Evolutionary conservation across 164 flowering plant genomes (phyloP).

Genomic region (Kingdonia uniflora): DNA sequence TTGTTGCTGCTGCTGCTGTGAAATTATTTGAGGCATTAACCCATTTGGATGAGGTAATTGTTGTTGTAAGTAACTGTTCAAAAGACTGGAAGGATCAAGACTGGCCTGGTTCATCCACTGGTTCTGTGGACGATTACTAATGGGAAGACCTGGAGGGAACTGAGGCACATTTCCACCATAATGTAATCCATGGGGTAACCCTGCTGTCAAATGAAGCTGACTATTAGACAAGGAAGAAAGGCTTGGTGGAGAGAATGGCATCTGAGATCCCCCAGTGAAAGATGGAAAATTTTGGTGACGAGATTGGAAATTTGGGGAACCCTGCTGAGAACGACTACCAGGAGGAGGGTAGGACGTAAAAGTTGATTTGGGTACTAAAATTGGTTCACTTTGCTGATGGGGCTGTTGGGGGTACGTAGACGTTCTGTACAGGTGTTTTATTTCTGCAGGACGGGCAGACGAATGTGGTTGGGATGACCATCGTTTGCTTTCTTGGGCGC

Average conservation of each 20-base stretch:
- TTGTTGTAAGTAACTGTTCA: conserved; percentile 37
- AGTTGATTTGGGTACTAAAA: conserved; percentile 48
- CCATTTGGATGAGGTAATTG: conserved; percentile 58
- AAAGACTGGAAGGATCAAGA: conserved; percentile 24
- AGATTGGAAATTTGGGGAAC: conserved; percentile 39
- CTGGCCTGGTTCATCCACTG: conserved; percentile 28
- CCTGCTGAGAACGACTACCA: conserved; percentile 50
- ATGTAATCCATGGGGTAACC: conserved; percentile 45
- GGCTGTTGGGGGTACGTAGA: conserved; percentile 70
- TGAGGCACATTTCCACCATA: conserved; percentile 46
- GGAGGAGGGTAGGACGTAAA: conserved; percentile 75
- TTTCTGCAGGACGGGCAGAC: conserved; percentile 25
- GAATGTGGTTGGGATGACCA: conserved; percentile 73
- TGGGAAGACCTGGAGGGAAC: conserved; percentile 35
- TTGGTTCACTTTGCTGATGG: conserved; percentile 51
- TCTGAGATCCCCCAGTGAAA: conserved; percentile 37
- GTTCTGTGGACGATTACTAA: conserved; percentile 32
- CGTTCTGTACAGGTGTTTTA: conserved; percentile 66
- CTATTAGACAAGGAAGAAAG: conserved; percentile 45
- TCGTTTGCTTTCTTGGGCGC: conserved; percentile 36
- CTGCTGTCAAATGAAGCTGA: conserved; percentile 45
- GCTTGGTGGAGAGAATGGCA: conserved; percentile 41
- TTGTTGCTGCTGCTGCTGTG: conserved; percentile 44
- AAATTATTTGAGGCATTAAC: conserved; percentile 42
- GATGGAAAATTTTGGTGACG: conserved; percentile 26